Conservation (phyloP, 2,329 filamentous ascomycete genomes). For the Didymella glomerata region DNA sequence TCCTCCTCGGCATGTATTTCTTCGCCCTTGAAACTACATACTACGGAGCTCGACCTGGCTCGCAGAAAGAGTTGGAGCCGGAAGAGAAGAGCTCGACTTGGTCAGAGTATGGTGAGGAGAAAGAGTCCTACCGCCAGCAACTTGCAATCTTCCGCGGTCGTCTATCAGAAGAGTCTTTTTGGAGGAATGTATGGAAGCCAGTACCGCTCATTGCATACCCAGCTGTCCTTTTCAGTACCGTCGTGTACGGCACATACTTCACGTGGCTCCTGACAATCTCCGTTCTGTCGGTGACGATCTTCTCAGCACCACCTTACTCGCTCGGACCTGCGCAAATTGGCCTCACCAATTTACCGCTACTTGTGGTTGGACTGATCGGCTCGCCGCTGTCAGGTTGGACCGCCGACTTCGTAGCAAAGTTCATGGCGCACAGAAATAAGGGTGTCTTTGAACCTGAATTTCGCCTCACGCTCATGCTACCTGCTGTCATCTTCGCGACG, state of each 20-base stretch:
- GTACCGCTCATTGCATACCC: constrained; percentile 86
- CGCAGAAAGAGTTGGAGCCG: constrained; percentile 27
- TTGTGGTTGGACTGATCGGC: constrained; percentile 79
- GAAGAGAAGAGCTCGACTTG: constrained; percentile 40
- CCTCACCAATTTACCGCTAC: constrained; percentile 78
- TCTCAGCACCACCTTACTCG: constrained; percentile 80
- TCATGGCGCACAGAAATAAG: constrained; percentile 76
- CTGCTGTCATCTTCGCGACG: constrained; percentile 45
- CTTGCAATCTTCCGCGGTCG: constrained; percentile 44
- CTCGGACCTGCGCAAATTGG: constrained; percentile 84
- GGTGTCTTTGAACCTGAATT: constrained; percentile 95
- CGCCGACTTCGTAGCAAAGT: constrained; percentile 75
- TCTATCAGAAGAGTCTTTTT: constrained; percentile 43
- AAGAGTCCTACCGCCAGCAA: constrained; percentile 34
- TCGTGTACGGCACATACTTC: constrained; percentile 88
- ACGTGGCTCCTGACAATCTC: constrained; percentile 93
- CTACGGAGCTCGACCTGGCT: constrained; percentile 31
- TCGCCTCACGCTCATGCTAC: constrained; percentile 57
- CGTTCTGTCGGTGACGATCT: constrained; percentile 86
- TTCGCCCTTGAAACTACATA: constrained; percentile 57
- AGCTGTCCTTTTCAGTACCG: constrained; percentile 79
- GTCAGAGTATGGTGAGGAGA: constrained; percentile 29
- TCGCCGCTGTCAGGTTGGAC: constrained; percentile 76
- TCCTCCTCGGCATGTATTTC: constrained; percentile 56
- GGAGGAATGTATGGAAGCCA: constrained; percentile 58